phyloP scores from a whole-genome alignment of 257 asterid genomes.

The Solanum chiquidenum region DNA sequence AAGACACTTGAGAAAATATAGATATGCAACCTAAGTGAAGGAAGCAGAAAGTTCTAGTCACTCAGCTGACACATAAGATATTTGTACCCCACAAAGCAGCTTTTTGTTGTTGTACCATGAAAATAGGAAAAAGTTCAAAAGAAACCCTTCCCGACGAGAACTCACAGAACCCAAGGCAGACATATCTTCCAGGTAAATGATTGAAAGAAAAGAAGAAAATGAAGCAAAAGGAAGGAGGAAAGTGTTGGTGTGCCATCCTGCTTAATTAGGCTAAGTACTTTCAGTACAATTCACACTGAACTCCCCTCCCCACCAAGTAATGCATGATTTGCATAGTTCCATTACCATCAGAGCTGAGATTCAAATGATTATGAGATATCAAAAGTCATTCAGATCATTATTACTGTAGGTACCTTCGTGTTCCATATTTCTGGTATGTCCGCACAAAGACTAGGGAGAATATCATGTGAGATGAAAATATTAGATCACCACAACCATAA shows the following conservation, averaged over 20 bases:
- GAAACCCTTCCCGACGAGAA: background rate
- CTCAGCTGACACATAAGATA: background rate
- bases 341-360: background rate
- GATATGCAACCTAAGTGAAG: background rate
- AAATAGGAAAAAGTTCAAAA: background rate
- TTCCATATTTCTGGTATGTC: conserved; percentile 79
- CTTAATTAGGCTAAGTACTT: background rate
- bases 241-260: background rate
- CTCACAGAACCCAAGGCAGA: background rate
- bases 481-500: conserved; percentile 94
- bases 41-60: background rate
- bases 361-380: background rate
- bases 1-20: background rate
- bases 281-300: background rate
- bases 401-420: conserved; percentile 43
- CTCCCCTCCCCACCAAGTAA: background rate
- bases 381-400: background rate
- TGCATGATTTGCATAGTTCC: background rate
- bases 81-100: background rate
- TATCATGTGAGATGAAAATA: conserved; percentile 97
- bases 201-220: background rate
- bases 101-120: background rate
- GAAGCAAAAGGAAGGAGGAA: background rate
- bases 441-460: conserved; percentile 90
- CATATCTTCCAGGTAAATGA: background rate